Conservation (phyloP, 1,139 yeast species). For the Candida sp. region DNA sequence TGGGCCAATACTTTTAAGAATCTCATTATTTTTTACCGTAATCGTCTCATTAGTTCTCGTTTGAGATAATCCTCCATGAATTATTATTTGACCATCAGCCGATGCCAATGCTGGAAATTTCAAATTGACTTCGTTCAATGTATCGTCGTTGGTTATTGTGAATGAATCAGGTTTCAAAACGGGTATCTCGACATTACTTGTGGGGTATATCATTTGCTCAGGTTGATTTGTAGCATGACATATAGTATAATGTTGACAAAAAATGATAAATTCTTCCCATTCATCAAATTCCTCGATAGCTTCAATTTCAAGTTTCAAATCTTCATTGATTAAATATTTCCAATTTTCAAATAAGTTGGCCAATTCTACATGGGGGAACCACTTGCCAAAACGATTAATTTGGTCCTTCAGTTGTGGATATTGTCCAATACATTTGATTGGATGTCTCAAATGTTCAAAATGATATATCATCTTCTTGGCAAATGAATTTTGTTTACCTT, state of each 20-base stretch:
- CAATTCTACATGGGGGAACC: conserved; percentile 48
- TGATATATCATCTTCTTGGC: conserved; percentile 74
- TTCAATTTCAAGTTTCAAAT: conserved; percentile 41
- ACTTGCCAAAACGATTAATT: conserved; percentile 40
- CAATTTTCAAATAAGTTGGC: conserved; percentile 60
- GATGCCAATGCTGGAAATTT: conserved; percentile 46
- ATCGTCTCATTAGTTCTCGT: conserved; percentile 27
- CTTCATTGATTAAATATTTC: conserved; percentile 37
- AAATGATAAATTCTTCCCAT: conserved; percentile 76
- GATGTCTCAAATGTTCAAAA: conserved; percentile 64
- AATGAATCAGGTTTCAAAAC: conserved; percentile 7
- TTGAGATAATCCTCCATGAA: conserved; percentile 58
- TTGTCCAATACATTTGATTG: conserved; percentile 60
- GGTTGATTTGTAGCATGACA: conserved; percentile 58
- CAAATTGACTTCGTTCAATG: conserved; percentile 21
- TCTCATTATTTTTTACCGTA: conserved; percentile 9
- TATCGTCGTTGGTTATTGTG: conserved; percentile 3
- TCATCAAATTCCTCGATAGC: conserved; percentile 73
- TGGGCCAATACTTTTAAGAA: conserved; percentile 13
- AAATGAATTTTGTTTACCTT: conserved; percentile 61
- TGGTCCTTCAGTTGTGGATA: conserved; percentile 57
- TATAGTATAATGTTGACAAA: conserved; percentile 73
- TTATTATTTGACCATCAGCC: conserved; percentile 20
- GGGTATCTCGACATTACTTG: conserved; percentile 4
- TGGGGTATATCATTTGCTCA: conserved; percentile 10